These are phyloP conservation scores for Acacia acuminata DNA, from an alignment of 306 rosid genomes.

Conservation along the genomic window DNA sequence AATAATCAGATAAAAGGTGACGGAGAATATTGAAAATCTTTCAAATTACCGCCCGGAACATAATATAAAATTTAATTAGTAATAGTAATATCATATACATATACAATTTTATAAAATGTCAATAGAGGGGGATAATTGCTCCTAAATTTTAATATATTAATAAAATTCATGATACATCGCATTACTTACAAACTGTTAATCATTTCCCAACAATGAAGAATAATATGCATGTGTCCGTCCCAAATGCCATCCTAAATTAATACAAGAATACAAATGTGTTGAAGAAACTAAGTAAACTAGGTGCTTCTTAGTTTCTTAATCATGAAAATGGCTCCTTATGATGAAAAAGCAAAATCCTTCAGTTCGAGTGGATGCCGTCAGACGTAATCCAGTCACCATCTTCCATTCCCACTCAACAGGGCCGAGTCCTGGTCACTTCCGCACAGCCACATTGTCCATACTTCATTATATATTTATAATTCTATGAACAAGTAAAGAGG, in stretches of 20 bases:
- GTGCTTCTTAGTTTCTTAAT: background rate
- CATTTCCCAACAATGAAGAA: background rate
- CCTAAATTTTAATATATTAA: background rate
- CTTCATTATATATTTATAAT: background rate
- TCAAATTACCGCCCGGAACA: background rate
- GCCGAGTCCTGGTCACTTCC: background rate
- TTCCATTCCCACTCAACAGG: background rate
- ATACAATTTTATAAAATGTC: background rate
- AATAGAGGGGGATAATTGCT: background rate
- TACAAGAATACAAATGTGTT: background rate
- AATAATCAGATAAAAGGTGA: background rate
- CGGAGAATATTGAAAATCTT: background rate
- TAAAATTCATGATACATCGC: background rate
- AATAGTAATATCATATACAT: background rate
- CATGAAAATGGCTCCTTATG: background rate
- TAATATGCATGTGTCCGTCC: background rate
- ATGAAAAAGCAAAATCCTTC: background rate
- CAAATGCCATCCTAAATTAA: background rate
- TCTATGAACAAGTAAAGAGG: background rate
- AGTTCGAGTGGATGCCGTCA: background rate
- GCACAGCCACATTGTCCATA: background rate
- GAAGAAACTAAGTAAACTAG: background rate
- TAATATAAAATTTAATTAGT: background rate
- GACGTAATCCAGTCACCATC: background rate
- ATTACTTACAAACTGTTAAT: background rate